These are phyloP conservation scores for Ustilago sp. DNA, from an alignment of 1,284 basidiomycete genomes.

Conservation along the genomic window DNA sequence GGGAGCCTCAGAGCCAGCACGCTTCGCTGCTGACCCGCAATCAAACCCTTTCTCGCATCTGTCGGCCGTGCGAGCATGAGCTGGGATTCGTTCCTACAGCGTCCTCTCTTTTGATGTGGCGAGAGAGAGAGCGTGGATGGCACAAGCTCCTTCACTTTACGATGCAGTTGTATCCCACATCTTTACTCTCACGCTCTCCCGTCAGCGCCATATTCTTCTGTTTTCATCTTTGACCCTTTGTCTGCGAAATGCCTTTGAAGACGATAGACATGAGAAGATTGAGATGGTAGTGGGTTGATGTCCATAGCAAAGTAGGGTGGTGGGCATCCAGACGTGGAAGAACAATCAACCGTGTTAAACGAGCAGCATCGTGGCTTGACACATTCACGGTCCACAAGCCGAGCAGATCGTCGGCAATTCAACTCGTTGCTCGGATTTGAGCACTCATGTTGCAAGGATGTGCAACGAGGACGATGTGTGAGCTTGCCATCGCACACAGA, in stretches of 20 bases:
- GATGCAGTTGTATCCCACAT: neutral
- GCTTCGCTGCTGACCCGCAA: too few relatives aligned
- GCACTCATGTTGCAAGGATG: neutral
- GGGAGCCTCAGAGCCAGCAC: too few relatives aligned
- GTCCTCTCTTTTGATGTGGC: neutral
- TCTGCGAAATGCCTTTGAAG: too few relatives aligned
- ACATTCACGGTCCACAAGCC: constrained; percentile 12
- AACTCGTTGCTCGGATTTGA: neutral
- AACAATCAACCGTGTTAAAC: neutral
- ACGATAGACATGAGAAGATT: too few relatives aligned
- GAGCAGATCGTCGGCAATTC: neutral
- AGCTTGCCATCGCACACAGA: neutral
- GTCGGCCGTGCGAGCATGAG: too few relatives aligned
- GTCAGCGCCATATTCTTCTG: neutral
- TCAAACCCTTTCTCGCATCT: too few relatives aligned
- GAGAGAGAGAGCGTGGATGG: neutral
- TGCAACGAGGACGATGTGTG: neutral
- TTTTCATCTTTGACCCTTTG: neutral
- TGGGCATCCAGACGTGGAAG: neutral
- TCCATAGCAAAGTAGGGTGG: neutral
- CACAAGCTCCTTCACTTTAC: neutral
- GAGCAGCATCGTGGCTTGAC: neutral
- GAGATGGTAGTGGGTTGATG: too few relatives aligned
- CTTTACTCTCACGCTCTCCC: neutral
- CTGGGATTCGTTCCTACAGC: neutral